Base-by-base conservation (phyloP, 345 rosid species). In the Pseudoturritis turrita region DNA sequence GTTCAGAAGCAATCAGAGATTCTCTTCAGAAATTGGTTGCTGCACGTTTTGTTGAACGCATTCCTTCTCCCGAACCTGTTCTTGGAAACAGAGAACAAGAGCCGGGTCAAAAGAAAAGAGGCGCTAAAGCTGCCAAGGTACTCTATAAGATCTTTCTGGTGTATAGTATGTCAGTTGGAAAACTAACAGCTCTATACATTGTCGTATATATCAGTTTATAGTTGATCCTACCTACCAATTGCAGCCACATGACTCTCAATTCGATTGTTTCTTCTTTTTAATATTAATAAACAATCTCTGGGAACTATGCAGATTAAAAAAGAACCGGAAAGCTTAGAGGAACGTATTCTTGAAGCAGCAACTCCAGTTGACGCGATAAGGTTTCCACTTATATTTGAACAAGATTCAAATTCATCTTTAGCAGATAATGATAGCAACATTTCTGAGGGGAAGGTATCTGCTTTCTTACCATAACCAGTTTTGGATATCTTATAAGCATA, bases 51-150 rank as follows among this genome's bases (percentile, higher is more conserved):
- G 83, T 94, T 73, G 97, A 94, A 70, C 89, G 86, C 44, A 85
- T 92, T 75, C 98, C 98, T 31, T 71, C 84, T 40, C 74, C 91
- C 11, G 97, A 86, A 76, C 92, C 98, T 18, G 70, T 82, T 74
- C 80, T 94, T 76, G 73, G 78, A 29, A 81, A 83, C 41, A 76
- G 66, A 72, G 88, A 83, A 73, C 84, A 82, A 57, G 87, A 77
- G 55, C 56, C 73, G 47, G 71, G 74, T 68, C 62, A 82, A 44
- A 86, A 44, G 80, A 92, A 78, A 73, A 85, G 77, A 65, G 88
- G 78, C 72, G 13, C 88, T 31, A 89, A 85, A 70, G 83, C 86
- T 78, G 74, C 86, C 28, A 88, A 89, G 98, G 96, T 94, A 82
- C 37, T 62, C 63, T 66, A 36, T 62, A 35, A 44, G n/a, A 12